These are phyloP conservation scores for Neoscytalidium dimidiatum DNA, from an alignment of 2,329 filamentous ascomycete genomes.

Conservation along the genomic window DNA sequence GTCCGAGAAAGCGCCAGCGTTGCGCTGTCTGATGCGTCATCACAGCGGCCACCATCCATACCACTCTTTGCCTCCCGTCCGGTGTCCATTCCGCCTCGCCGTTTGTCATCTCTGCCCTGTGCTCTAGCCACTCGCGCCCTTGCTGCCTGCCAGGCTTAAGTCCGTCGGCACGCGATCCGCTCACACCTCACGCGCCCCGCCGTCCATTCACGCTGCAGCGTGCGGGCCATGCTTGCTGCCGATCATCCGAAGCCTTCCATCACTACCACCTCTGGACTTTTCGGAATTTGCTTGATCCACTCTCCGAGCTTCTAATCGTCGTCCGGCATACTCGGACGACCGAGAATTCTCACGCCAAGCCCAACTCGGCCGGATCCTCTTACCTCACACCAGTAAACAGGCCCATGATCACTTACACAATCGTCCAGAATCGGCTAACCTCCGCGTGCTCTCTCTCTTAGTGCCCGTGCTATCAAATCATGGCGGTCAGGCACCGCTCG, in stretches of 20 bases:
- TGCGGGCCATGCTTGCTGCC: slow-evolving; percentile 13
- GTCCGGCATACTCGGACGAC: slow-evolving; percentile 8
- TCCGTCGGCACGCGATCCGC: not conserved
- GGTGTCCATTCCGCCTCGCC: not conserved
- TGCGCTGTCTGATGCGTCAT: slow-evolving; percentile 13
- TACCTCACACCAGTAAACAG: slow-evolving; percentile 13
- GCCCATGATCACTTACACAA: slow-evolving; percentile 3
- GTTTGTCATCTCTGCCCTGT: not conserved
- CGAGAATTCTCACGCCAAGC: slow-evolving; percentile 10
- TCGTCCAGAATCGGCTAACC: slow-evolving; percentile 14
- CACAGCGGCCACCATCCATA: not conserved
- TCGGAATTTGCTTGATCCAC: not conserved
- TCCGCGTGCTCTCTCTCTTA: not conserved
- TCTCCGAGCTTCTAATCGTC: not conserved
- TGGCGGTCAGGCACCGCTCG: slow-evolving; percentile 21
- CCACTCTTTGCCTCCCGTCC: not conserved
- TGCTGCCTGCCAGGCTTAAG: not conserved
- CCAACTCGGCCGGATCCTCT: not conserved
- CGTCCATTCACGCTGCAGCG: slow-evolving; percentile 4
- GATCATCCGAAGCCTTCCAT: slow-evolving; percentile 16
- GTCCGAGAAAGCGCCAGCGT: not conserved
- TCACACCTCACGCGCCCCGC: not conserved
- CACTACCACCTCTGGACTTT: not conserved
- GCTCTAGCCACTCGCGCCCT: not conserved
- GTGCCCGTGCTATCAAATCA: slow-evolving; percentile 16